Base-by-base conservation (phyloP, 2,329 filamentous ascomycete species). In the Phyllosticta paracitricarpa region DNA sequence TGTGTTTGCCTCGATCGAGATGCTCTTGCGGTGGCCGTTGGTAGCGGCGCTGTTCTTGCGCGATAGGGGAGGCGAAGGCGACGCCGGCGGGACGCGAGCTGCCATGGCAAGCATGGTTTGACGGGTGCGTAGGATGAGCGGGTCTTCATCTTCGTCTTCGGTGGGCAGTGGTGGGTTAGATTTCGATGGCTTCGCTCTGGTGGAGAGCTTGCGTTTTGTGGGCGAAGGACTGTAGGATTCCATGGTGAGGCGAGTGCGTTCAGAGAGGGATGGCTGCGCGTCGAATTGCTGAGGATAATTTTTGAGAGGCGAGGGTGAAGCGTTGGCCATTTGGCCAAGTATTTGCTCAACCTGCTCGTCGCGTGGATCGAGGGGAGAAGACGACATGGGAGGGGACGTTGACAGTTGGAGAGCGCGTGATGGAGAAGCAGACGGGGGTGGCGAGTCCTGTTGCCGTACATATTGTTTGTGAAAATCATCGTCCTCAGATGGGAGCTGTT, bases 101-200 rank as follows among this genome's bases (percentile, higher is more conserved):
- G 84, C 81, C 55, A 83, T 77, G 2, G 85, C 79, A 0, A 86
- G 84, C 85, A 96, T 93, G 19, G 89, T 91, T 59, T 91, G 80
- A 19, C 89, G 84, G 0, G 92, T 95, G 56, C 91, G 87, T 69
- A 95, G 91, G 3, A 87, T 82, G 40, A 74, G 67, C 0, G 87
- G 77, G n/a, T 68, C 61, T 63, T 68, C 68, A 12, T 64, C 68
- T 60, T 78, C 63, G 62, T 48, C 70, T 62, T 69, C 68, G 53
- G 62, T 62, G 30, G 68, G 70, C 52, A 25, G 65, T 61, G 67
- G 62, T 61, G 67, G 62, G 68, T 71, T 67, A 60, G 68, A 70
- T 25, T 67, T 35, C 19, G 52, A 10, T 25, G 26, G 55, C 4
- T 51, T 55, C 1, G 33, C 3, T 6, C 51, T 55, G 2, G 22